A percentile compares a stretch with the other conserved stretches of the same genome.
Evolutionary conservation across 176 grass and related monocot species (phyloP).

Genomic region (Carex kokanica): DNA sequence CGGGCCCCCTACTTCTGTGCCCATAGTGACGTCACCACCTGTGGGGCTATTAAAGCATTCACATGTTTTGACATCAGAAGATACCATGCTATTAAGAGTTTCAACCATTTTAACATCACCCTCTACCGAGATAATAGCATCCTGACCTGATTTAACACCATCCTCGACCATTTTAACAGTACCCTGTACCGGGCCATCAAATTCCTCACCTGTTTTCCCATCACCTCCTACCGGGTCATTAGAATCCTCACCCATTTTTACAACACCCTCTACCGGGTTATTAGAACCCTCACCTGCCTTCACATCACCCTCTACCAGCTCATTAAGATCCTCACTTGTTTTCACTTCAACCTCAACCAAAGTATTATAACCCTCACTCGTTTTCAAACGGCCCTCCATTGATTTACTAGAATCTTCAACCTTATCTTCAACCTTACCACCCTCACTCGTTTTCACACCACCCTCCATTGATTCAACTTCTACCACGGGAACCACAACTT

Average conservation of each 20-base stretch:
- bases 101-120: neutral
- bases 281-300: neutral
- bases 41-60: neutral
- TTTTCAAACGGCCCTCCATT: neutral
- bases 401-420: constrained; percentile 9
- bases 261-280: neutral
- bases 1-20: neutral
- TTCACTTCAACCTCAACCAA: neutral
- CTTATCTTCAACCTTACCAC: neutral
- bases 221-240: neutral
- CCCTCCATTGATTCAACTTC: neutral
- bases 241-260: constrained; percentile 13
- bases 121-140: neutral
- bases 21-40: neutral
- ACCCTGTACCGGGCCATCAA: neutral
- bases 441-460: neutral
- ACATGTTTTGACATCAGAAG: neutral
- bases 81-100: neutral
- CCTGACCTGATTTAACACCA: neutral
- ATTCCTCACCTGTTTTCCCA: neutral
- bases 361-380: neutral
- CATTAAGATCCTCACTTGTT: neutral
- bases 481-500: constrained; percentile 6
- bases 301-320: neutral
- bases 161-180: neutral